Conservation (phyloP, 1,284 basidiomycete species). For the Melampsora larici-populina region DNA sequence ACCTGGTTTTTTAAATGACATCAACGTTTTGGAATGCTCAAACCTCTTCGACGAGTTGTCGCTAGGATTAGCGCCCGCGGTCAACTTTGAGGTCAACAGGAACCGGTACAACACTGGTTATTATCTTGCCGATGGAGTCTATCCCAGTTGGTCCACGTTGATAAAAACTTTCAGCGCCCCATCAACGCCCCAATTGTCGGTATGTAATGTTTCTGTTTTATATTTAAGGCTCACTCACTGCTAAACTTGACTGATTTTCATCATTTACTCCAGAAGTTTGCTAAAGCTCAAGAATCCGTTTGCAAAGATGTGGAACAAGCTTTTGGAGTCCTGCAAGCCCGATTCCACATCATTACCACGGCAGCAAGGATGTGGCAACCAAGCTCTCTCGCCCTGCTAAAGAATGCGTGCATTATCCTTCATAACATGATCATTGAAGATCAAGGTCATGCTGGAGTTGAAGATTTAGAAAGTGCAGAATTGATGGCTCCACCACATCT, state of each 20-base stretch:
- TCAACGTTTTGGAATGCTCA: background rate
- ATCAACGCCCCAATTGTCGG: too few species aligned
- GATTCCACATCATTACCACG: background rate
- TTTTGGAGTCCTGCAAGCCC: background rate
- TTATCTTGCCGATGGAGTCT: constrained; percentile 1
- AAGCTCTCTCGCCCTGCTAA: background rate
- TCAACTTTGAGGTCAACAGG: background rate
- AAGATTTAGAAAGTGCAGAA: too few species aligned
- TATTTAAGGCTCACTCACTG: too few species aligned
- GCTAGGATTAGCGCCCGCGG: background rate
- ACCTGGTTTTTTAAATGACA: background rate
- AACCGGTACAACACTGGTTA: constrained; percentile 3
- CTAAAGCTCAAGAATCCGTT: background rate
- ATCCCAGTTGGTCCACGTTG: constrained; percentile 3
- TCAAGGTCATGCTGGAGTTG: background rate
- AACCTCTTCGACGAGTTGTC: background rate
- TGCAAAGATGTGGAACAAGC: background rate
- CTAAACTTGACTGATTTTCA: too few species aligned
- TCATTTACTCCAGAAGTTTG: background rate
- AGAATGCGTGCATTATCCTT: background rate
- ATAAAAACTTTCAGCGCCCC: background rate
- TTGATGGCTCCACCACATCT: background rate
- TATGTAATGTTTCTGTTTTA: background rate
- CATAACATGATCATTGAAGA: background rate
- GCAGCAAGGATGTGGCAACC: background rate